Base-by-base conservation (phyloP, 2,329 filamentous ascomycete genomes). In the Neofusicoccum sp. region DNA sequence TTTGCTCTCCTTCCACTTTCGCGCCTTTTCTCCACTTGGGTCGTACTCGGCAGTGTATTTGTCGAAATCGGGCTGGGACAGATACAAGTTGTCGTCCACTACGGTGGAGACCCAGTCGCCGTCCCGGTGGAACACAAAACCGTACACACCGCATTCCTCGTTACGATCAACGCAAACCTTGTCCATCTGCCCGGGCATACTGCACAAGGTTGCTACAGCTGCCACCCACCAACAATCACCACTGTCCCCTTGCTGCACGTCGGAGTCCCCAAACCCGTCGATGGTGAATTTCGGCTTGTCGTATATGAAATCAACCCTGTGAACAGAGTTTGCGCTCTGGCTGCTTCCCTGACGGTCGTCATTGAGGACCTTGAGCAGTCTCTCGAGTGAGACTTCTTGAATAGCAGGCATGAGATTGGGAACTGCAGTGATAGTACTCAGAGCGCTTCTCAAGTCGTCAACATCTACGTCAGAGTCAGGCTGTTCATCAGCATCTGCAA, bases 31-130 rank as follows among this genome's bases (percentile, higher is more conserved):
- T 86, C 54, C 86, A 83, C 71, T 92, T 89, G 0, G 89, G 6
- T 54, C 50, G 36, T 54, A 91, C 16, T 91, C 96, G 0, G 28
- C 34, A 3, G 3, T 1, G 5, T 3, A 22, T 28, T 9, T 5
- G 67, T 93, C 89, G 81, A 90, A 93, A 71, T 89, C 87, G 1
- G 89, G 88, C 0, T 88, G 89, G 61, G 87, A 88, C 29, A 94
- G 83, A 71, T 90, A 95, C 2, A 97, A 83, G 77, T 96, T 96
- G 76, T 97, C 93, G 71, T 97, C 93, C 64, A 97, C 87, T 66
- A 97, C 93, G 64, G 91, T 93, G 69, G 93, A 92, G 63, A 94
- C 90, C 93, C 92, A 97, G 76, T 95, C 91, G 60, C 92, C 92
- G 68, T 94, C 91, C 67, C 91, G 85, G 75, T 90, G 86, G 71